A percentile compares a stretch with the other conserved stretches of the same genome.
These are phyloP conservation scores for Cymodocea nodosa DNA, from an alignment of 116 monocot genomes.

Conservation along the genomic window DNA sequence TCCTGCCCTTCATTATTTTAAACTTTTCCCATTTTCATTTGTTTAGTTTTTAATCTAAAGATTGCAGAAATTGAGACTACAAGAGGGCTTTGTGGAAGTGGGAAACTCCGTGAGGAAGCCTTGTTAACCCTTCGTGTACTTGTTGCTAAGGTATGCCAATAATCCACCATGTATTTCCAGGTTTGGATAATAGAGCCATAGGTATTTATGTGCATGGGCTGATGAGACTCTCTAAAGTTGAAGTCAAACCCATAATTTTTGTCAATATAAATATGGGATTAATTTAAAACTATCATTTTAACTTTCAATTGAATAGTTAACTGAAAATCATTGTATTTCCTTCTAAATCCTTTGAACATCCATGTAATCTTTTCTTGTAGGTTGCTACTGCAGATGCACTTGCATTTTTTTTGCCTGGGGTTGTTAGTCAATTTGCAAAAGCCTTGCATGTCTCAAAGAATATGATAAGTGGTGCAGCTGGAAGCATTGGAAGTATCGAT, in stretches of 20 bases:
- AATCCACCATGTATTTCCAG: background rate
- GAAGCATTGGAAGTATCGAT: constrained; percentile 57
- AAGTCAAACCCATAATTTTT: no score
- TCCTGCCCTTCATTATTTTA: background rate
- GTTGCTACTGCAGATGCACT: constrained; percentile 82
- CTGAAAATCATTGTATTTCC: background rate
- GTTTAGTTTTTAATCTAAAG: constrained; percentile 23
- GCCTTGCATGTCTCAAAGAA: constrained; percentile 49
- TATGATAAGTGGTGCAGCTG: constrained; percentile 75
- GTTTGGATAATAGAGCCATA: no score
- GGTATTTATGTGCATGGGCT: no score
- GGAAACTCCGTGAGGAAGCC: constrained; percentile 62
- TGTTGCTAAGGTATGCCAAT: constrained; percentile 48
- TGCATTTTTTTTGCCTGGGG: constrained; percentile 87
- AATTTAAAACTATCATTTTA: background rate
- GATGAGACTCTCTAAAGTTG: no score
- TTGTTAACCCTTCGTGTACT: constrained; percentile 76
- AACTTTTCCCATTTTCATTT: background rate
- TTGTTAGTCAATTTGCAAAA: constrained; percentile 71
- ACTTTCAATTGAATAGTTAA: background rate
- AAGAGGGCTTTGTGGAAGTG: constrained; percentile 78
- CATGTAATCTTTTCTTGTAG: constrained; percentile 18
- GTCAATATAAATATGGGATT: background rate
- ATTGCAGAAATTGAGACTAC: constrained; percentile 68
- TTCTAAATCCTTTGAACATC: background rate